Evolutionary conservation across 345 rosid species (phyloP).

Genomic region (Corchorus olitorius): DNA sequence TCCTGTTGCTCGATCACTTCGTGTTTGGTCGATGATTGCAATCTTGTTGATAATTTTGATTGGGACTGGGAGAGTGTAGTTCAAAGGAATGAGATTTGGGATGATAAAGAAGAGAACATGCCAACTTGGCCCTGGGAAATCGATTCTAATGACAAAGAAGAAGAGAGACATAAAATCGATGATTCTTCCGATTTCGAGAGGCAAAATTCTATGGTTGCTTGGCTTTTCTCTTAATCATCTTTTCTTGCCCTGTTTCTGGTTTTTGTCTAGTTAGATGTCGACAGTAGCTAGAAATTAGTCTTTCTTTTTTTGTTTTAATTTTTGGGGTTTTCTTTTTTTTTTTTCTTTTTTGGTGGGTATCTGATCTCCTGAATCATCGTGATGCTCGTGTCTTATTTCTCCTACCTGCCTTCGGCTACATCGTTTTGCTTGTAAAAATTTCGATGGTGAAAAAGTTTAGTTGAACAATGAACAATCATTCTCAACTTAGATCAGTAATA

Average conservation of each 20-base stretch:
- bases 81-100: constrained; percentile 19
- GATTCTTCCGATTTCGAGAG: constrained; percentile 1
- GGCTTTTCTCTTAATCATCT: constrained; percentile 39
- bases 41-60: constrained; percentile 10
- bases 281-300: neutral
- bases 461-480: neutral
- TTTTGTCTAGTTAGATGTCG: neutral
- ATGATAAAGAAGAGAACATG: constrained; percentile 7
- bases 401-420: neutral
- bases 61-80: constrained; percentile 41
- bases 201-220: constrained; percentile 31
- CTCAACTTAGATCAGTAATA: neutral
- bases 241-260: neutral
- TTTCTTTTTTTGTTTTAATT: neutral
- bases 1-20: constrained; percentile 28
- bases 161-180: neutral
- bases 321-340: neutral
- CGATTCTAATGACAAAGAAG: constrained; percentile 15
- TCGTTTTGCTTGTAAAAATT: neutral
- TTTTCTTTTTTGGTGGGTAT: neutral
- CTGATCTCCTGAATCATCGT: neutral
- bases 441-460: neutral
- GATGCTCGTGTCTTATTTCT: no score
- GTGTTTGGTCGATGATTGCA: constrained; percentile 23
- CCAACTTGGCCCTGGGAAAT: constrained; percentile 32